Evolutionary conservation across 257 asterid species (phyloP).

Genomic region (Solanum bulbocastanum): DNA sequence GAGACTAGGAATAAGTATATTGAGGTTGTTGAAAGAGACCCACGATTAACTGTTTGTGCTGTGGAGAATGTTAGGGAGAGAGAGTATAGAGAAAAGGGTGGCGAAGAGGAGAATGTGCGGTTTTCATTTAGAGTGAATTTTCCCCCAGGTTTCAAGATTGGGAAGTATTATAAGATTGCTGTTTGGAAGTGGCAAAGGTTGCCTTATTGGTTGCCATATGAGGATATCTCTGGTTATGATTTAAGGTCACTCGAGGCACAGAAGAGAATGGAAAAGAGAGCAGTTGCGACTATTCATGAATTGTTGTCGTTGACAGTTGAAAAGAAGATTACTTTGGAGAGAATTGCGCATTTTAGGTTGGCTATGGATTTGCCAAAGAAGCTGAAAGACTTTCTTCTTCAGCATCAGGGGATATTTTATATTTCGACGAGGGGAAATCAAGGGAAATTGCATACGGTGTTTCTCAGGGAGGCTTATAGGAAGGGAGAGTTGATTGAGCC

Average conservation of each 20-base stretch:
- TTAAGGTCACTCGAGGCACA: conserved; percentile 83
- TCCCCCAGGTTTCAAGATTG: conserved; percentile 83
- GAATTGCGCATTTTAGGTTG: conserved; percentile 77
- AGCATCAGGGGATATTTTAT: conserved; percentile 85
- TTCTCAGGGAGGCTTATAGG: conserved; percentile 78
- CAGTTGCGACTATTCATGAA: conserved; percentile 77
- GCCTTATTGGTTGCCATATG: conserved; percentile 93
- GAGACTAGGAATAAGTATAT: conserved; percentile 79
- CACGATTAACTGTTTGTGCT: conserved; percentile 41
- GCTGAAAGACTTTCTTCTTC: conserved; percentile 73
- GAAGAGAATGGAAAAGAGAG: conserved; percentile 88
- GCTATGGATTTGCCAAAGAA: conserved; percentile 75
- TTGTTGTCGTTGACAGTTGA: conserved; percentile 56
- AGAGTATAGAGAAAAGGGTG: conserved; percentile 66
- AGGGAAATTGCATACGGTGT: conserved; percentile 80
- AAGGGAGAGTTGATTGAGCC: conserved; percentile 75
- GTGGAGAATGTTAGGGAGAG: conserved; percentile 60
- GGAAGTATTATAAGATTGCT: conserved; percentile 74
- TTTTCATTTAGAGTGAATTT: conserved; percentile 68
- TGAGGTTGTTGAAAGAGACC: conserved; percentile 53
- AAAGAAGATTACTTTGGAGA: conserved; percentile 69
- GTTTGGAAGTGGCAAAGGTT: conserved; percentile 95
- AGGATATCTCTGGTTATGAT: conserved; percentile 65
- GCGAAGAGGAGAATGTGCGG: conserved; percentile 68
- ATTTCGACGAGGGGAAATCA: conserved; percentile 73